A percentile compares a stretch with the other conserved stretches of the same genome.
phyloP scores from a whole-genome alignment of 2,329 filamentous ascomycete genomes.

The Penicillium sp. region DNA sequence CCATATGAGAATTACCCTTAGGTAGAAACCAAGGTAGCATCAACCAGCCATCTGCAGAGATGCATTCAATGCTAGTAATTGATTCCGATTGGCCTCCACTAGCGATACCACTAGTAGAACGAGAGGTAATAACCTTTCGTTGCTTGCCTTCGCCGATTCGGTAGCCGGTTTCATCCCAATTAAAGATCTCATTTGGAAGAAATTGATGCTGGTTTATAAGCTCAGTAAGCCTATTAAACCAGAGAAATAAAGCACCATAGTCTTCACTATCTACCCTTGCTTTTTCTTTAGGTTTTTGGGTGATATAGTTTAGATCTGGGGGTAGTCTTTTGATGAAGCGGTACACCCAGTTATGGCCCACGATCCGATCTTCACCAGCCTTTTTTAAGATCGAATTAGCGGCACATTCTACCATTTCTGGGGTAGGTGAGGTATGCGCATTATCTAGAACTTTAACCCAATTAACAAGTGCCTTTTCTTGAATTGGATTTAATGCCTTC shows the following conservation, averaged over 20 bases:
- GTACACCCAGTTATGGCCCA: not conserved
- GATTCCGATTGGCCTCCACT: too few relatives aligned
- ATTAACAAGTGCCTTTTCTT: too few relatives aligned
- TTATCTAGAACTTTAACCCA: too few relatives aligned
- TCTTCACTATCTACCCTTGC: too few relatives aligned
- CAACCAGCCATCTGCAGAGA: not conserved
- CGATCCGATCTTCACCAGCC: not conserved
- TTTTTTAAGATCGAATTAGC: not conserved
- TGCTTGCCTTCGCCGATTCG: not conserved
- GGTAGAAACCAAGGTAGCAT: not conserved
- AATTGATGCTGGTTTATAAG: not conserved
- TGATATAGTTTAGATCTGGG: too few relatives aligned
- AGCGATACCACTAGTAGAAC: too few relatives aligned
- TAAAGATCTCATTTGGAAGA: not conserved
- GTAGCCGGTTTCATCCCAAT: not conserved
- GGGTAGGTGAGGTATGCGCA: too few relatives aligned
- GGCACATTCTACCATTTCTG: too few relatives aligned
- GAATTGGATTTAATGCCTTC: too few relatives aligned
- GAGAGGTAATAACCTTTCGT: not conserved
- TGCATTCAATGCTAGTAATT: too few relatives aligned
- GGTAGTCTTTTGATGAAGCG: too few relatives aligned
- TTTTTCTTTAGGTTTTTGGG: too few relatives aligned
- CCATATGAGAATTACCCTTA: not conserved
- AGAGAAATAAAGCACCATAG: not conserved
- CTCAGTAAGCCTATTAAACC: not conserved